These are phyloP conservation scores for Cucumis cinereus DNA, from an alignment of 306 rosid genomes.

Conservation along the genomic window DNA sequence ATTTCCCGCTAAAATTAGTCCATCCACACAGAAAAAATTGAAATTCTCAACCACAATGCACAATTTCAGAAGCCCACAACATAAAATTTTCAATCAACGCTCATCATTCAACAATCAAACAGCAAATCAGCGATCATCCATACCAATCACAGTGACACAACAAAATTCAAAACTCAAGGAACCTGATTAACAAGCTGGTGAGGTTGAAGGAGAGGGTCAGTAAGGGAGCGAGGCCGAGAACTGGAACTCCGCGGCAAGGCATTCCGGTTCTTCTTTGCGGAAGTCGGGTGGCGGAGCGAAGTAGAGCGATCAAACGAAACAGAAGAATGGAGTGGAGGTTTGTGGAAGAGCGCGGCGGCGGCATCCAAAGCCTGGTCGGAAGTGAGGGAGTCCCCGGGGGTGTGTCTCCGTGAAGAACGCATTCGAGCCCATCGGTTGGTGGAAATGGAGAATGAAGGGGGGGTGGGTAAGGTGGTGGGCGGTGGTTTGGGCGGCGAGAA, in stretches of 20 bases:
- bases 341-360: slow-evolving; percentile 59
- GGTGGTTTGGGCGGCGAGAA: neutral
- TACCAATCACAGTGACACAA: neutral
- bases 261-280: slow-evolving; percentile 24
- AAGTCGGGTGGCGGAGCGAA: slow-evolving; percentile 55
- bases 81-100: neutral
- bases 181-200: slow-evolving; percentile 82
- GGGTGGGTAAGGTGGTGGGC: neutral
- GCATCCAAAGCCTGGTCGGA: slow-evolving; percentile 56
- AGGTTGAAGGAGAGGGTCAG: slow-evolving; percentile 82
- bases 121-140: neutral
- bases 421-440: neutral
- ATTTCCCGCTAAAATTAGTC: neutral
- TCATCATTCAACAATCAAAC: neutral
- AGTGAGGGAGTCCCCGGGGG: neutral
- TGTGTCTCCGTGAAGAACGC: neutral
- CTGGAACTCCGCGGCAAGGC: slow-evolving; percentile 73
- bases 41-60: neutral
- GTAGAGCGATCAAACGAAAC: slow-evolving; percentile 63
- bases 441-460: neutral
- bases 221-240: slow-evolving; percentile 64
- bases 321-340: slow-evolving; percentile 30
- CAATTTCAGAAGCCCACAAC: neutral
- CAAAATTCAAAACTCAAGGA: neutral
- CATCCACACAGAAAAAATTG: neutral